Conservation (phyloP, 2,329 filamentous ascomycete genomes). For the Microdochium nivale region DNA sequence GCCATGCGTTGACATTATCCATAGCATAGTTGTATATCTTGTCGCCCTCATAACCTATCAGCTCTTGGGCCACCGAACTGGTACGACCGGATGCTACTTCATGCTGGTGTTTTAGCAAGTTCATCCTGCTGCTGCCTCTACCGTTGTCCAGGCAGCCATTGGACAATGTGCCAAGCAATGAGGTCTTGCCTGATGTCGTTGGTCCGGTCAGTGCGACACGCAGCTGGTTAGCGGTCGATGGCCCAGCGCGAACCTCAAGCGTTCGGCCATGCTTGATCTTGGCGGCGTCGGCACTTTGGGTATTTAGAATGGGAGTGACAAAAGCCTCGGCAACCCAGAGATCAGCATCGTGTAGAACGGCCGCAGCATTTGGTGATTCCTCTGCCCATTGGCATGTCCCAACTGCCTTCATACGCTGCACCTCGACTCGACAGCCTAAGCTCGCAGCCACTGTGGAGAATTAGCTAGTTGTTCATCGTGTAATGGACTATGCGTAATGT, state of each 20-base stretch:
- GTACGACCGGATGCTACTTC: slow-evolving; percentile 89
- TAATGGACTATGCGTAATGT: neutral
- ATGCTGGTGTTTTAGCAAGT: slow-evolving; percentile 84
- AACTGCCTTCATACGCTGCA: slow-evolving; percentile 74
- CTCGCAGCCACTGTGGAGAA: slow-evolving; percentile 62
- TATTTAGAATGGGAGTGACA: slow-evolving; percentile 63
- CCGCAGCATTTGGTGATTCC: slow-evolving; percentile 24
- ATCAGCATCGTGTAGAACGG: slow-evolving; percentile 33
- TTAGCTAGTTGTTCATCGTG: neutral
- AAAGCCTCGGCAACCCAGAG: slow-evolving; percentile 88
- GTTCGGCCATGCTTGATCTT: slow-evolving; percentile 9
- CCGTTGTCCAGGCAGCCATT: slow-evolving; percentile 88
- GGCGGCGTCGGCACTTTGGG: slow-evolving; percentile 15
- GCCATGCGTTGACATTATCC: slow-evolving; percentile 84
- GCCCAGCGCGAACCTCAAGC: slow-evolving; percentile 27
- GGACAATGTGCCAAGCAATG: slow-evolving; percentile 77
- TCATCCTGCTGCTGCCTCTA: slow-evolving; percentile 79
- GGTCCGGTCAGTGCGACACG: slow-evolving; percentile 82
- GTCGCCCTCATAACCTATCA: slow-evolving; percentile 68
- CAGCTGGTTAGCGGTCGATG: slow-evolving; percentile 62
- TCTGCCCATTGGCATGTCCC: slow-evolving; percentile 71
- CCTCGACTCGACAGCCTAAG: slow-evolving; percentile 75
- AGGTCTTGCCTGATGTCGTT: slow-evolving; percentile 88
- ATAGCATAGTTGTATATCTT: slow-evolving; percentile 75
- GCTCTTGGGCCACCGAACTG: slow-evolving; percentile 87